Base-by-base conservation (phyloP, 257 asterid genomes). In the Solanum pennellii region DNA sequence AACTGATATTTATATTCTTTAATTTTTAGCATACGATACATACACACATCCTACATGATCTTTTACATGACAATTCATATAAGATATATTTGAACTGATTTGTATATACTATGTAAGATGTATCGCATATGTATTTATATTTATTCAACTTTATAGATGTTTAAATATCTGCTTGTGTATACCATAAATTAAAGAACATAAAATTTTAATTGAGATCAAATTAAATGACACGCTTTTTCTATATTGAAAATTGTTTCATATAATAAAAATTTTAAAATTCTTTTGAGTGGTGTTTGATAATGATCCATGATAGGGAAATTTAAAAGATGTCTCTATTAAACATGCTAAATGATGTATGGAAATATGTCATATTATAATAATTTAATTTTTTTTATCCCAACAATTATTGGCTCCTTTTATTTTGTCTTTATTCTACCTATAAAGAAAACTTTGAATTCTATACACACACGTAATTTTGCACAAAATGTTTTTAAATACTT, bases 341-440 rank as follows among this genome's bases (percentile, higher is more conserved):
- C 88, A 88, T 88, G 90, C 45, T 41, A 21, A 89, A 12, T 91
- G 92, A 92, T 72, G 93, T 44, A 88, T 60, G 86, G 73, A 88
- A 56, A 76, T 92, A 76, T 89, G 88, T 86, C 75, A 82, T 33
- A 71, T 23, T 62, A 62, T 62, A n/a, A 60, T 9, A 8, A 37
- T 68, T 72, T 74, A 20, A 18, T 18, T 9, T 20, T 73, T 73
- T 74, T 87, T 85, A 66, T 45, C 41, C 14, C 42, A 73, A 49
- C 74, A 88, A 89, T 90, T 56, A 90, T 87, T 87, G 92, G 86
- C 71, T 85, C 23, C 74, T 29, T 88, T 27, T 14, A 10, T 82
- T 3, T 35, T 20, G 33, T 60, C 80, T 86, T 15, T 74, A 35
- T 87, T 89, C 72, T 18, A 45, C 15, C 49, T 42, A 83, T 62